Evolutionary conservation across 1,284 basidiomycete species (phyloP).

Genomic region (Hypsizygus ulmarius): DNA sequence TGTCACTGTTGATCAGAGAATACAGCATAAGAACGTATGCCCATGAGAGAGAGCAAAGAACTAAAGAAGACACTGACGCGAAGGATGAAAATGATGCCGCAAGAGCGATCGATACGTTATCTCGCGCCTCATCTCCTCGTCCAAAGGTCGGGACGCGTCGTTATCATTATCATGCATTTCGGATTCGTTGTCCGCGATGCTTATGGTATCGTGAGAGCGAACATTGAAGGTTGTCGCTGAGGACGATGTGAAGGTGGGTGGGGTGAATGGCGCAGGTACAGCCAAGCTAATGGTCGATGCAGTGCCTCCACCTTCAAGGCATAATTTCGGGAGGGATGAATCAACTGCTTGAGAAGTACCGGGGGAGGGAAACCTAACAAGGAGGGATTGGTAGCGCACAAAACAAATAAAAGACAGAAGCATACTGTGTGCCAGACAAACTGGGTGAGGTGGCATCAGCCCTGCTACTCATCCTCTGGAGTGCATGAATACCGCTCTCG

Average conservation of each 20-base stretch:
- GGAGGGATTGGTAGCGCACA: conserved; percentile 58
- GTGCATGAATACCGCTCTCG: conserved; percentile 53
- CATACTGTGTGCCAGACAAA: conserved; percentile 75
- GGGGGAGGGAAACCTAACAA: conserved; percentile 21
- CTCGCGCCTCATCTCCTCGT: conserved; percentile 52
- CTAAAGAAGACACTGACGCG: conserved; percentile 43
- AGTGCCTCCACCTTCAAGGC: too few species aligned
- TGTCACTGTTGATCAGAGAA: conserved; percentile 44
- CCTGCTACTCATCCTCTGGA: conserved; percentile 44
- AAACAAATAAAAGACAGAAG: conserved; percentile 62
- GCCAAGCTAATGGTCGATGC: too few species aligned
- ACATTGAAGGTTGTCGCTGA: too few species aligned
- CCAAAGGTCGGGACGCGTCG: conserved; percentile 43
- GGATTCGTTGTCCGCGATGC: conserved; percentile 2
- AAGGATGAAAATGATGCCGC: conserved; percentile 66
- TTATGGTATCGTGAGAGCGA: too few species aligned
- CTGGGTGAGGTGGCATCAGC: conserved; percentile 50
- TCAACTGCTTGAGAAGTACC: too few species aligned
- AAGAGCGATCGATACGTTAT: conserved; percentile 58
- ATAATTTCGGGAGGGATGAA: too few species aligned
- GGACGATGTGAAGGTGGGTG: too few species aligned
- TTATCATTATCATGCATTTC: conserved; percentile 24
- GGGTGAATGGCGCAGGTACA: too few species aligned
- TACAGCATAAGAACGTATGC: not conserved
- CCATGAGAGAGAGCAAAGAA: conserved; percentile 1